Percentiles rank a stretch among this genome's conserved stretches.
phyloP scores from a whole-genome alignment of 2,329 filamentous ascomycete genomes.

The Aureobasidium sp. region DNA sequence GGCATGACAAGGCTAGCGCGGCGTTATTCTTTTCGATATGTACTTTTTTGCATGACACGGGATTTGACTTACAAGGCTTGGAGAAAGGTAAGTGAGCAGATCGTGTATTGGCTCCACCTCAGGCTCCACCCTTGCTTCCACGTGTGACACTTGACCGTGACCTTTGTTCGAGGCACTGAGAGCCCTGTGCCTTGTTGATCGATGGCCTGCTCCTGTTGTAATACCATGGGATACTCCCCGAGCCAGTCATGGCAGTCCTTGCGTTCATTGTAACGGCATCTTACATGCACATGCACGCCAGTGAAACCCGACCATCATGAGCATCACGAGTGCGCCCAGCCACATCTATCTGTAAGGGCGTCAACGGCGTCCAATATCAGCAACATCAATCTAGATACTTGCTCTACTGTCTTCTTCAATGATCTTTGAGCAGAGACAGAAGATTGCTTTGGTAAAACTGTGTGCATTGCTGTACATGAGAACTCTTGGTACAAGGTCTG shows the following conservation, averaged over 20 bases:
- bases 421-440: background rate
- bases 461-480: too few species aligned
- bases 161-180: slow-evolving; percentile 7
- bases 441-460: background rate
- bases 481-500: background rate
- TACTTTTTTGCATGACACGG: slow-evolving; percentile 1
- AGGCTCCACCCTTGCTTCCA: slow-evolving; percentile 9
- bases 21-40: background rate
- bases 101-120: slow-evolving; percentile 1
- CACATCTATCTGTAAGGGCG: slow-evolving; percentile 1
- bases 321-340: slow-evolving; percentile 1
- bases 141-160: slow-evolving; percentile 11
- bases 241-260: background rate
- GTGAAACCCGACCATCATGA: slow-evolving; percentile 6
- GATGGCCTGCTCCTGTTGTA: background rate
- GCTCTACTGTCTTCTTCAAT: background rate
- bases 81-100: slow-evolving; percentile 12
- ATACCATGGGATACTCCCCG: background rate
- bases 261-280: slow-evolving; percentile 1
- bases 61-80: slow-evolving; percentile 2
- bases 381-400: background rate
- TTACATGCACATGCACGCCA: slow-evolving; percentile 9
- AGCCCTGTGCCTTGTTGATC: background rate
- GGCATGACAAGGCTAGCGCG: slow-evolving; percentile 3
- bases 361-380: background rate